Conservation (phyloP, 208 protist species). For the Leishmania arabica region DNA sequence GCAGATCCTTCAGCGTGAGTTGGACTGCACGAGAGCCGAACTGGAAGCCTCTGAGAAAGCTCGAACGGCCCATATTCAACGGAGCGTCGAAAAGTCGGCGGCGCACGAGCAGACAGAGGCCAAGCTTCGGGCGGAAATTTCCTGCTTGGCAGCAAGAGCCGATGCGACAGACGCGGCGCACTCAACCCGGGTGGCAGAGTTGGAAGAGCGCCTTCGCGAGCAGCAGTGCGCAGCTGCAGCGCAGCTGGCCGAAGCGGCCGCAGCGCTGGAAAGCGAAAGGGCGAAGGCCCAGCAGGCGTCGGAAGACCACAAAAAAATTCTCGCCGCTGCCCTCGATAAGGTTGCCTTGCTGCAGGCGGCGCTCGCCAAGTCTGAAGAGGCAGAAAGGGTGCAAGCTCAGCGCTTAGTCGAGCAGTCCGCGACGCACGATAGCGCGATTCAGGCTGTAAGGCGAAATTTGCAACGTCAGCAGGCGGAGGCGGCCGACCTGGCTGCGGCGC, state of each 20-base stretch:
- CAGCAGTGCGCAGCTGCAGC: background rate
- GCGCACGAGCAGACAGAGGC: slow-evolving; percentile 3
- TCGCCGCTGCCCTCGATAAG: background rate
- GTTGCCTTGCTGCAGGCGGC: background rate
- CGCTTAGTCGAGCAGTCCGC: background rate
- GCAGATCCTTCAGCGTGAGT: background rate
- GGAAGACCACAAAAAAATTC: background rate
- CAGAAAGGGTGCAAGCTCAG: background rate
- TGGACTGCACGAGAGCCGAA: background rate
- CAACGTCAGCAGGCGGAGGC: background rate
- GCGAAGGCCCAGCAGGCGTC: background rate
- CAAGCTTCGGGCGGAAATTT: background rate
- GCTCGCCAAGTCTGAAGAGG: slow-evolving; percentile 7
- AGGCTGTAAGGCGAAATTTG: background rate
- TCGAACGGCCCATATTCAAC: slow-evolving; percentile 8
- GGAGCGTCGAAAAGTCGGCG: slow-evolving; percentile 6
- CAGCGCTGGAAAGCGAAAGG: background rate
- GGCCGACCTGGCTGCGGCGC: background rate
- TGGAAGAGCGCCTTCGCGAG: background rate
- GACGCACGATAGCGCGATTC: background rate
- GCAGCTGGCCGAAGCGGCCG: slow-evolving; percentile 2
- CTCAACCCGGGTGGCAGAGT: background rate
- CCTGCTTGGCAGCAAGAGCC: background rate
- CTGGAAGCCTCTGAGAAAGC: slow-evolving; percentile 13
- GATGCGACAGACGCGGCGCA: background rate